Base-by-base conservation (phyloP, 2,329 filamentous ascomycete species). In the Beauveria rudraprayagi region DNA sequence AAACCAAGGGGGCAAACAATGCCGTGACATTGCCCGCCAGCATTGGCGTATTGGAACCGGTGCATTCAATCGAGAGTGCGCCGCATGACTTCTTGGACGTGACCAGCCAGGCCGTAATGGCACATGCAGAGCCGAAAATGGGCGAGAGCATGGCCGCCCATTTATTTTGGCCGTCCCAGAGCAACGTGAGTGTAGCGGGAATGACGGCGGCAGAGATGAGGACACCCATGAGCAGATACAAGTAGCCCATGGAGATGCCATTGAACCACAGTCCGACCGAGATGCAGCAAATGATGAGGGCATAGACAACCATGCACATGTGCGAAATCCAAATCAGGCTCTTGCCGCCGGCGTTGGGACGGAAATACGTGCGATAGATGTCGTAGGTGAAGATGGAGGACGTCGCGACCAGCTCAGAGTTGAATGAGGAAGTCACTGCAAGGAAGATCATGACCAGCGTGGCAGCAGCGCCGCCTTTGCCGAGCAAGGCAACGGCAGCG, bases 141-240 rank as follows among this genome's bases (percentile, higher is more conserved):
- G 89, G 89, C 0, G 86, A 83, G 11, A 86, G 75, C 1, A 84
- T 85, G 0, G 88, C 89, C 0, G 89, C 88, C 68, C 83, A 83
- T 76, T 83, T 84, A 67, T 90, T 91, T 72, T 95, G 91, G 2
- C 87, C 84, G 55, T 83, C 83, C 91, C 91, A 96, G 62, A 92
- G 79, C 0, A 96, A 81, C 0, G 91, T 90, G 64, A 96, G 77
- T 0, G 90, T 88, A 0, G 91, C 90, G 0, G 92, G 92, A 14
- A 96, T 81, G 3, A 96, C 91, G 3, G 91, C 92, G 0, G 89
- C 85, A 0, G 88, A 91, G 70, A 96, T 94, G 68, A 96, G 90
- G 56, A 92, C 89, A 8, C 92, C 92, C 92, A 96, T 96, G 70
- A 96, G 83, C 1, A 96, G 78, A 70, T 95, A 95, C 3, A 95